Base-by-base conservation (phyloP, 495 filamentous ascomycete genomes). In the Aspergillus baeticus region DNA sequence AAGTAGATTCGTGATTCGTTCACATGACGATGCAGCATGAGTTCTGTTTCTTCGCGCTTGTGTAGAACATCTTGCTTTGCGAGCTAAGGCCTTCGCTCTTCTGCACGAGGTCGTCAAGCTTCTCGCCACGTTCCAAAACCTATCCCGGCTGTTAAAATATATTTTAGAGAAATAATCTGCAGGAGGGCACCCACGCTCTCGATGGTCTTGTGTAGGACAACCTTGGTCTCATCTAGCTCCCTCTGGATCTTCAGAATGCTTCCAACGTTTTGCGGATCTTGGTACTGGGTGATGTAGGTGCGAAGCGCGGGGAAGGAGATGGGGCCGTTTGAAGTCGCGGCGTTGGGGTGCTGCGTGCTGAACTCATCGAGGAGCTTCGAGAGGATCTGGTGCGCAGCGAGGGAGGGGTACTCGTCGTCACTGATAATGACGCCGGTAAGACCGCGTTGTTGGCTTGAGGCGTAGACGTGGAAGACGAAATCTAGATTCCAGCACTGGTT, bases 161-260 rank as follows among this genome's bases (percentile, higher is more conserved):
- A 26, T 10, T 11, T 7, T 15, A n/a, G 26, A 47, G 17, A 6
- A 20, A 48, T 48, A n/a, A 8, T 33, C 14, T 15, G 26, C 1
- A 33, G 3, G 35, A 44, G 3, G 26, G 8, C 4, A 59, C 61
- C 41, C 23, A 64, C 58, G 51, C 58, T 65, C 52, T 62, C 59
- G 23, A 76, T 73, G n/a, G 91, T 94, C 84, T 96, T 95, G 74
- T 96, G 91, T 55, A 98, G 81, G 41, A 96, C 86, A 67, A 96
- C 94, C 84, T 97, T 98, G 53, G 95, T 98, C 81, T 97, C 92
- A 61, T 97, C 92, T 58, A 98, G 80, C 75, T 98, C 92, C 75
- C 90, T 87, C 76, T 98, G 95, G 62, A 98, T 96, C 80, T 88
- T 93, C 80, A 91, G 83, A 64, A 96, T 94, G 73, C 84, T 91